Evolutionary conservation across 2,329 filamentous ascomycete genomes (phyloP).

Genomic region (Xylariaceae sp.): DNA sequence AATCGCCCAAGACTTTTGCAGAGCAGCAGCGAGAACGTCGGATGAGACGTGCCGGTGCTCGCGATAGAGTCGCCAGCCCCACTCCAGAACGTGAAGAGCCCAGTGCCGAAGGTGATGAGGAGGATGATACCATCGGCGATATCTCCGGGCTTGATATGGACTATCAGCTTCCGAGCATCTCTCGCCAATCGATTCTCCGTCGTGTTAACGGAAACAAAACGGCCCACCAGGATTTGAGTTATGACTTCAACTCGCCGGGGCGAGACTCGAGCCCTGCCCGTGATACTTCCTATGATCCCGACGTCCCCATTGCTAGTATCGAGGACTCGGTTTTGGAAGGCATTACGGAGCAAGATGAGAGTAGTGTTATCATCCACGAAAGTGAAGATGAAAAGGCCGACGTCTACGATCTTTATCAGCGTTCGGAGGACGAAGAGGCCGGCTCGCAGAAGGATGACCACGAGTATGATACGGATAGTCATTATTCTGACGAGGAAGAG

Average conservation of each 20-base stretch:
- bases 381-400: constrained; percentile 65
- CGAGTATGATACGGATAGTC: constrained; percentile 58
- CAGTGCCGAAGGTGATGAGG: constrained; percentile 45
- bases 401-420: constrained; percentile 69
- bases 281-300: constrained; percentile 74
- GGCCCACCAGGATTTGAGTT: constrained; percentile 63
- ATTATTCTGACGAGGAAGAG: constrained; percentile 53
- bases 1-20: constrained; percentile 54
- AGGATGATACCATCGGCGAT: constrained; percentile 63
- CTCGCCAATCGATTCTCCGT: constrained; percentile 88
- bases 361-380: constrained; percentile 69
- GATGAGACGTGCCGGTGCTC: constrained; percentile 63
- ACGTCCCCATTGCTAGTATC: constrained; percentile 85
- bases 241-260: constrained; percentile 65
- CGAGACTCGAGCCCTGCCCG: constrained; percentile 61
- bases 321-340: constrained; percentile 67
- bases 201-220: constrained; percentile 72
- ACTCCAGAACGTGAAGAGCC: constrained; percentile 47
- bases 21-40: constrained; percentile 70
- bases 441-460: constrained; percentile 39
- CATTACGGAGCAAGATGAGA: constrained; percentile 52
- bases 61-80: constrained; percentile 49
- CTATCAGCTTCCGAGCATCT: constrained; percentile 77
- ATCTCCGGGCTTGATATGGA: constrained; percentile 59
- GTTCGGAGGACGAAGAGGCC: constrained; percentile 45